These are phyloP conservation scores for Tylopilus intermedius DNA, from an alignment of 768 basidiomycete species.

Conservation along the genomic window DNA sequence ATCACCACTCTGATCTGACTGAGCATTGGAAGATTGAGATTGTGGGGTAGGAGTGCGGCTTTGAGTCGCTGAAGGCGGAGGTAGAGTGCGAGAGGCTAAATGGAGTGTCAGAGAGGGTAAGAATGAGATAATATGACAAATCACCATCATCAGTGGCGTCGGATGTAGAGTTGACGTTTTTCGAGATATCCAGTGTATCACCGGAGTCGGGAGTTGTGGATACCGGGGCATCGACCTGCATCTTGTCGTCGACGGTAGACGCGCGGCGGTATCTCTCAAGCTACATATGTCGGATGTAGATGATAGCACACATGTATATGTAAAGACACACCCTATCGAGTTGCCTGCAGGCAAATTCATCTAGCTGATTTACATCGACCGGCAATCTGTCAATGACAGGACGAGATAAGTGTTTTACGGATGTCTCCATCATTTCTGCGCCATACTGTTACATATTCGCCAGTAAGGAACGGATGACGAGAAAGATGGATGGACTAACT, in stretches of 20 bases:
- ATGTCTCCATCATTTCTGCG: constrained; percentile 81
- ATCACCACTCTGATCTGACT: constrained; percentile 21
- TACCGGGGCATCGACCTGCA: constrained; percentile 21
- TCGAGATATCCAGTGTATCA: background rate
- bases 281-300: constrained; percentile 23
- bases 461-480: constrained; percentile 8
- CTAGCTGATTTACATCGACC: constrained; percentile 66
- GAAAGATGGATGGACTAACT: constrained; percentile 36
- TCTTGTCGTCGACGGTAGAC: constrained; percentile 30
- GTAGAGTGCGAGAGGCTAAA: background rate
- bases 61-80: constrained; percentile 1
- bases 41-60: constrained; percentile 23
- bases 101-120: background rate
- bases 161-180: background rate
- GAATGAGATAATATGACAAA: constrained; percentile 3
- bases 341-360: constrained; percentile 86
- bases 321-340: constrained; percentile 62
- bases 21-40: constrained; percentile 8
- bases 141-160: constrained; percentile 7
- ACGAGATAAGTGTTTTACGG: constrained; percentile 72
- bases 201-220: background rate
- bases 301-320: background rate
- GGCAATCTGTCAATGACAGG: constrained; percentile 80
- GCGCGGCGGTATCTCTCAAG: constrained; percentile 47
- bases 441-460: constrained; percentile 55